Evolutionary conservation across 129 eudicot species (phyloP).

Genomic region (Pseudognaphalium luteoalbum): DNA sequence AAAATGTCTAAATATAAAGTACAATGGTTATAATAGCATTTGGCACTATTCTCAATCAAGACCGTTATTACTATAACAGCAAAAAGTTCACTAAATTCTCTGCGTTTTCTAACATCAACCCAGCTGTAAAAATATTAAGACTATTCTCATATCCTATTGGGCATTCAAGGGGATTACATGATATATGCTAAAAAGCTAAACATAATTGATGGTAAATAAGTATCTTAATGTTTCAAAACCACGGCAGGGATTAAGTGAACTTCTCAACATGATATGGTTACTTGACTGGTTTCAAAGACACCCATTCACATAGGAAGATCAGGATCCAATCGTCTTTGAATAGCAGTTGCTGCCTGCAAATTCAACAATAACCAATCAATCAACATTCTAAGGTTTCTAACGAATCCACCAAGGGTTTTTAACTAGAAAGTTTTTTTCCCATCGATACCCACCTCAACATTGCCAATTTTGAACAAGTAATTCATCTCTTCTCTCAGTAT

Average conservation of each 20-base stretch:
- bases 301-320: slow-evolving; percentile 67
- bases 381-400: neutral
- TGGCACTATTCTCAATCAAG: neutral
- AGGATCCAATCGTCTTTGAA: slow-evolving; percentile 88
- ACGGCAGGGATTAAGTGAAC: neutral
- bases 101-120: neutral
- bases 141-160: slow-evolving; percentile 18
- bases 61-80: neutral
- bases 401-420: neutral
- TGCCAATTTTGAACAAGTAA: slow-evolving; percentile 81
- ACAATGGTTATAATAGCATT: neutral
- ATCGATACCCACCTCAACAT: slow-evolving; percentile 67
- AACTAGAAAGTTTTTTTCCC: neutral
- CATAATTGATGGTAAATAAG: neutral
- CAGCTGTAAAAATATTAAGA: neutral
- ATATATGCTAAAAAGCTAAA: neutral
- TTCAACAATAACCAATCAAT: slow-evolving; percentile 2
- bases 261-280: neutral
- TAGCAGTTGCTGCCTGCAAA: slow-evolving; percentile 90
- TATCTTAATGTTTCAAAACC: neutral
- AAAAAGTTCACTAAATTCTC: neutral
- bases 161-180: neutral
- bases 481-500: slow-evolving; percentile 91
- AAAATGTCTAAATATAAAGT: too few relatives aligned
- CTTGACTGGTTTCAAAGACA: neutral